Base-by-base conservation (phyloP, 1,284 basidiomycete genomes). In the Malassezia obtusa region DNA sequence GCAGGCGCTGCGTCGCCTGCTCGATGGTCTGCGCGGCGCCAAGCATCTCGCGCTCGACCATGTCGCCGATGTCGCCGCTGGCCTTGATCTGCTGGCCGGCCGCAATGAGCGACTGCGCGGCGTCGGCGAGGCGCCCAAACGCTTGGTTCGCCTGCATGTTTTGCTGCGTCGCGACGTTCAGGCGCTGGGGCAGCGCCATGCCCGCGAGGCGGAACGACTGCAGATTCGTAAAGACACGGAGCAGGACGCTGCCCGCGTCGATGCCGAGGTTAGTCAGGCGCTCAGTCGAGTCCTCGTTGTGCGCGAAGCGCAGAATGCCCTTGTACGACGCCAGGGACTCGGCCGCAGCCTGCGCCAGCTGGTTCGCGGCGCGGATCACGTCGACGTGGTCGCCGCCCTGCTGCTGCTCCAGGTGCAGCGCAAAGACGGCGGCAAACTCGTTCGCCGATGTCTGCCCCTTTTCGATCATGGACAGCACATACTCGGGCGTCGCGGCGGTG, bases 401-500 rank as follows among this genome's bases (percentile, higher is more conserved):
- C 68, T 95, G 89, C 35, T 86, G 87, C 51, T 84, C 82, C 19
- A 98, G 80, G 77, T 89, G 89, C 14, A 94, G 81, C 74, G 89
- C 89, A 79, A 91, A 98, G 46, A 90, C 80, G 21, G 87, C 87
- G 11, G 91, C 90, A 72, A 99, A 98, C 73, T 98, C 92, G 57
- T 84, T 96, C 15, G 89, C 87, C 66, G 87, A 91, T 67, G 87
- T 88, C 74, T 85, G 79, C 4, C 89, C 86, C 78, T 96, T 96
- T 75, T 99, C 94, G 67, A 98, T 89, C 84, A 98, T 90, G 10
- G 94, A 96, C 22, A 96, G 78, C 0, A 91, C 94, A 74, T 96
- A 98, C 73, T 95, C 91, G 14, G 94, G 92, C 0, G 94, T 98
- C 8, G 92, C 90, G 62, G 87, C 92, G 60, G 86, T 82, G 77